phyloP scores from a whole-genome alignment of 345 rosid genomes.

The Gossypium herbaceum region DNA sequence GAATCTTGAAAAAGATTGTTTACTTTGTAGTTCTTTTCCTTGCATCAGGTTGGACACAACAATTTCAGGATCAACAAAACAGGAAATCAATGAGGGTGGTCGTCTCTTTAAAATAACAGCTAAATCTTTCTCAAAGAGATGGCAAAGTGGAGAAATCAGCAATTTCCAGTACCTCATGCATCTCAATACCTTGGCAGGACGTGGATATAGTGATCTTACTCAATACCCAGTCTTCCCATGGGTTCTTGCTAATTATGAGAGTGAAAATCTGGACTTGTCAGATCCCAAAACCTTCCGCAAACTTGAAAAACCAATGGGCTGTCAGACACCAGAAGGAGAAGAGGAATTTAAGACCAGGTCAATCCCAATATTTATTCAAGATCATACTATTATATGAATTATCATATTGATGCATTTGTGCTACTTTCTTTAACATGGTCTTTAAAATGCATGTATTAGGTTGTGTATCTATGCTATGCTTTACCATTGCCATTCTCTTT shows the following conservation, averaged over 20 bases:
- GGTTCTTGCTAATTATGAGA: conserved; percentile 97
- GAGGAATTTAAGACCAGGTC: conserved; percentile 97
- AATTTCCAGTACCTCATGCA: conserved; percentile 99
- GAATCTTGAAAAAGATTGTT: conserved; percentile 21
- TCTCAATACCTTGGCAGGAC: conserved; percentile 97
- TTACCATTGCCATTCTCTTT: conserved; percentile 7
- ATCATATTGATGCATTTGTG: background rate
- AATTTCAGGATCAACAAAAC: conserved; percentile 88
- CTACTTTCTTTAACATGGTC: background rate
- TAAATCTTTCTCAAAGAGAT: conserved; percentile 95
- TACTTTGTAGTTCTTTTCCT: conserved; percentile 17
- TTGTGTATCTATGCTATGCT: background rate
- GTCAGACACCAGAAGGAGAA: conserved; percentile 95
- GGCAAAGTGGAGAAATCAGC: conserved; percentile 99
- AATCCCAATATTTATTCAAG: conserved; percentile 16
- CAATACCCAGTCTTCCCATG: conserved; percentile 99
- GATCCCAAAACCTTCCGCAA: conserved; percentile 85
- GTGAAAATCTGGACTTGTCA: conserved; percentile 76
- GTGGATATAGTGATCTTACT: conserved; percentile 98
- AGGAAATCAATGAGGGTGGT: conserved; percentile 85
- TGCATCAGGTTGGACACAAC: conserved; percentile 86
- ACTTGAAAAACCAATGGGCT: conserved; percentile 98
- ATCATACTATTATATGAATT: background rate
- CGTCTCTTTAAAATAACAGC: conserved; percentile 91
- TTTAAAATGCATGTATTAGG: background rate